Percentiles rank a stretch among this genome's conserved stretches.
Evolutionary conservation across 1,139 yeast species (phyloP).

Genomic region (Diutina rugosa): DNA sequence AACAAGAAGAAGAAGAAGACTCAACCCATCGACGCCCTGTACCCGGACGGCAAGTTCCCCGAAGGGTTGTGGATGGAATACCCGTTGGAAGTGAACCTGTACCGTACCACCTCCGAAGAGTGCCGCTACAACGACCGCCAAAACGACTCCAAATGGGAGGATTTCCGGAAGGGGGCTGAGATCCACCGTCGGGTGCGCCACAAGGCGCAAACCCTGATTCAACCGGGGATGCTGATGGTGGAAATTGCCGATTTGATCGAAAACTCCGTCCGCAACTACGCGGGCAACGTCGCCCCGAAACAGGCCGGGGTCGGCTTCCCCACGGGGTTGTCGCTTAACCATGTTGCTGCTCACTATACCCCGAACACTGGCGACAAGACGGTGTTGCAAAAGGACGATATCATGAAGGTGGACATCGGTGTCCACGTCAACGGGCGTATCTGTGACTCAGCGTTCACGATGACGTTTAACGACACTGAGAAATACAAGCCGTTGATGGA

Average conservation of each 20-base stretch:
- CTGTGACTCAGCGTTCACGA: slow-evolving; percentile 91
- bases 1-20: slow-evolving; percentile 2
- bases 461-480: slow-evolving; percentile 58
- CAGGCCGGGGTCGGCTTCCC: slow-evolving; percentile 94
- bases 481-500: slow-evolving; percentile 67
- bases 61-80: slow-evolving; percentile 81
- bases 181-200: slow-evolving; percentile 85
- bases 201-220: slow-evolving; percentile 58
- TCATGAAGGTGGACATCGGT: slow-evolving; percentile 94
- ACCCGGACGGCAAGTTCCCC: slow-evolving; percentile 68
- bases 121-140: slow-evolving; percentile 67
- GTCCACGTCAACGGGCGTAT: slow-evolving; percentile 95
- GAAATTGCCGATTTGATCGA: slow-evolving; percentile 88
- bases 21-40: slow-evolving; percentile 39
- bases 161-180: slow-evolving; percentile 91
- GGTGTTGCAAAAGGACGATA: slow-evolving; percentile 72
- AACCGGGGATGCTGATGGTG: slow-evolving; percentile 88
- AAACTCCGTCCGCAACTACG: slow-evolving; percentile 63
- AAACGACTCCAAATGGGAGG: slow-evolving; percentile 57
- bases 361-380: slow-evolving; percentile 92
- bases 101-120: slow-evolving; percentile 80
- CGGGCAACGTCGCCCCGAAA: slow-evolving; percentile 52
- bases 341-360: slow-evolving; percentile 95
- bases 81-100: slow-evolving; percentile 56
- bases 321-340: slow-evolving; percentile 85